Conservation (phyloP, 192 early-diverging fungal genomes). For the Coemansia sp. region DNA sequence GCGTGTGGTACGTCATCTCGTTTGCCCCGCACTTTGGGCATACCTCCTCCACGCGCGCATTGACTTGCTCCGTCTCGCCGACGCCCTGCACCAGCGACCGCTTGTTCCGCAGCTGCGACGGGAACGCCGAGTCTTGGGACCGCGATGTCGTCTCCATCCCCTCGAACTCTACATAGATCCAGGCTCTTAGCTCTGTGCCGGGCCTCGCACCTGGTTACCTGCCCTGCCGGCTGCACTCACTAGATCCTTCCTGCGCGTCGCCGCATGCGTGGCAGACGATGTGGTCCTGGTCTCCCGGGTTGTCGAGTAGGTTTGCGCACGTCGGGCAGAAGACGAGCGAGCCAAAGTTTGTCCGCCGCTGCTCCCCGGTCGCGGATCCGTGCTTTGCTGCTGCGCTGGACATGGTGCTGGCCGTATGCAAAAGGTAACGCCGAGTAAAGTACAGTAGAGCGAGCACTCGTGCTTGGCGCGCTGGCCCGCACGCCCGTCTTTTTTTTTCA, state of each 20-base stretch:
- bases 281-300: conserved; percentile 67
- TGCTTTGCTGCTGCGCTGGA: neutral
- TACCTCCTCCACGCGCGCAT: conserved; percentile 78
- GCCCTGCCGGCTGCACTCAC: too few relatives aligned
- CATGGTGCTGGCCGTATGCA: too few relatives aligned
- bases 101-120: conserved; percentile 65
- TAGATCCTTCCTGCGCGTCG: conserved; percentile 51
- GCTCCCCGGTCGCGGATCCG: neutral
- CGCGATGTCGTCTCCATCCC: conserved; percentile 74
- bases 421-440: too few relatives aligned
- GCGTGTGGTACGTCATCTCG: conserved; percentile 95
- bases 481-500: too few relatives aligned
- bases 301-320: conserved; percentile 88
- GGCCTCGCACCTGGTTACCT: too few relatives aligned
- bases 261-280: conserved; percentile 82
- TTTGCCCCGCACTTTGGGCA: conserved; percentile 90
- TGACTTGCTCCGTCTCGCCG: conserved; percentile 35
- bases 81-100: conserved; percentile 58
- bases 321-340: conserved; percentile 86
- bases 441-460: too few relatives aligned
- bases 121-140: conserved; percentile 70
- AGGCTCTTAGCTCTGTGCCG: too few relatives aligned
- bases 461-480: neutral
- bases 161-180: conserved; percentile 84
- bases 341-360: conserved; percentile 49